Evolutionary conservation across 495 filamentous ascomycete genomes (phyloP).

Genomic region (Aspergillus baeticus): DNA sequence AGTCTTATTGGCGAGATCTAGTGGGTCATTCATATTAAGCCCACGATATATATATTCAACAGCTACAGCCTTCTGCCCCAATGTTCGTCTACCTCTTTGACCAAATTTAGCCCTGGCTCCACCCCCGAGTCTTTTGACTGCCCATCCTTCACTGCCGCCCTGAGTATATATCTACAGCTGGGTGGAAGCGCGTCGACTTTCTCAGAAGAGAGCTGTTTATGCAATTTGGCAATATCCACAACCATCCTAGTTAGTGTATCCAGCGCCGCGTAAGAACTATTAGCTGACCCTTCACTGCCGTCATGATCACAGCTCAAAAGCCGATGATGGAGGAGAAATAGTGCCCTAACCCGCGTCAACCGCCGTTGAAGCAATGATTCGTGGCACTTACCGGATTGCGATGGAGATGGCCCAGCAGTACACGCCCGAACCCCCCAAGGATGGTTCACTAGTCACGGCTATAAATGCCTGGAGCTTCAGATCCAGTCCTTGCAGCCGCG

Average conservation of each 20-base stretch:
- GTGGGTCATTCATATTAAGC: too few species aligned
- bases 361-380: constrained; percentile 6
- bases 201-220: constrained; percentile 14
- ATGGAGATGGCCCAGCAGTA: constrained; percentile 30
- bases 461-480: constrained; percentile 22
- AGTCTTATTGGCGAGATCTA: too few species aligned
- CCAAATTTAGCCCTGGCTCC: neutral
- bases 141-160: constrained; percentile 20
- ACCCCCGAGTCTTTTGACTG: neutral
- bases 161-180: constrained; percentile 22
- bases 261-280: constrained; percentile 16
- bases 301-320: neutral
- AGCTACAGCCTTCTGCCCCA: too few species aligned
- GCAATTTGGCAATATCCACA: constrained; percentile 20
- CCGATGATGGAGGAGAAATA: constrained; percentile 4
- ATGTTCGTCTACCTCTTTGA: neutral
- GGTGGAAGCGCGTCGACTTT: constrained; percentile 20
- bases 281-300: neutral
- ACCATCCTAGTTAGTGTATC: constrained; percentile 23
- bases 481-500: constrained; percentile 17
- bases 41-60: too few species aligned
- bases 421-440: constrained; percentile 13
- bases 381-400: constrained; percentile 25
- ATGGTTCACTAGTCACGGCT: constrained; percentile 23
- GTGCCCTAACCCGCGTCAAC: neutral